These are phyloP conservation scores for Metarhizium sp. DNA, from an alignment of 2,329 filamentous ascomycete species.

Conservation along the genomic window DNA sequence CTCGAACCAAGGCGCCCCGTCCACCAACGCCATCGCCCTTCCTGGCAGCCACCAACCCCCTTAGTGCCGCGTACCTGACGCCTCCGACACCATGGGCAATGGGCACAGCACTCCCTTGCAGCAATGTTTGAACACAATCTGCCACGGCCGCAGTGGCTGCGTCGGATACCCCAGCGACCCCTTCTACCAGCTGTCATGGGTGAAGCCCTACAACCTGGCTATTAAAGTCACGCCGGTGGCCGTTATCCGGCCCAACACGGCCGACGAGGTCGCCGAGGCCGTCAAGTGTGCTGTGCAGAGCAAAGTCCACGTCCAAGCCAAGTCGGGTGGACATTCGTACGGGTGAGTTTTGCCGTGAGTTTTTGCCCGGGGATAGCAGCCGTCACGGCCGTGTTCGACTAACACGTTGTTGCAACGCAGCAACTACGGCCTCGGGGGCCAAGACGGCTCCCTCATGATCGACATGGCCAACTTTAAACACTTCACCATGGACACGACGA, in stretches of 20 bases:
- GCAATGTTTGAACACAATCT: constrained; percentile 37
- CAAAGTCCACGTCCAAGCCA: constrained; percentile 48
- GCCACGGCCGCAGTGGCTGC: constrained; percentile 33
- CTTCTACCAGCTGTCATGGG: constrained; percentile 39
- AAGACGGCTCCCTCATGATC: constrained; percentile 41
- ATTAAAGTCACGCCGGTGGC: constrained; percentile 40
- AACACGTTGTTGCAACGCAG: constrained; percentile 11
- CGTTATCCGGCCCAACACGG: constrained; percentile 43
- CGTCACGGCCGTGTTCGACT: background rate
- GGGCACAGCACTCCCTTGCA: constrained; percentile 29
- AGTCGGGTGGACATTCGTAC: constrained; percentile 57
- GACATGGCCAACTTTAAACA: constrained; percentile 44
- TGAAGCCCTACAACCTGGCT: constrained; percentile 44
- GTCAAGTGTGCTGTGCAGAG: constrained; percentile 45
- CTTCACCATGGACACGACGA: constrained; percentile 42
- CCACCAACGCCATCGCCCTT: too few relatives aligned
- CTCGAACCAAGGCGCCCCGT: too few relatives aligned
- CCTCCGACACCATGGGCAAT: constrained; percentile 29
- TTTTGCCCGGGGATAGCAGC: background rate
- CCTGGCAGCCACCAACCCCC: too few relatives aligned
- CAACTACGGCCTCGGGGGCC: constrained; percentile 37
- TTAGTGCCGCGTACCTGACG: background rate
- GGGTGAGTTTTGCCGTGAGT: constrained; percentile 28
- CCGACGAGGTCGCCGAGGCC: constrained; percentile 44
- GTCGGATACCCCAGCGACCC: constrained; percentile 34